These are phyloP conservation scores for Urochloa ruziziensis DNA, from an alignment of 176 grass and related monocot species.

Conservation along the genomic window DNA sequence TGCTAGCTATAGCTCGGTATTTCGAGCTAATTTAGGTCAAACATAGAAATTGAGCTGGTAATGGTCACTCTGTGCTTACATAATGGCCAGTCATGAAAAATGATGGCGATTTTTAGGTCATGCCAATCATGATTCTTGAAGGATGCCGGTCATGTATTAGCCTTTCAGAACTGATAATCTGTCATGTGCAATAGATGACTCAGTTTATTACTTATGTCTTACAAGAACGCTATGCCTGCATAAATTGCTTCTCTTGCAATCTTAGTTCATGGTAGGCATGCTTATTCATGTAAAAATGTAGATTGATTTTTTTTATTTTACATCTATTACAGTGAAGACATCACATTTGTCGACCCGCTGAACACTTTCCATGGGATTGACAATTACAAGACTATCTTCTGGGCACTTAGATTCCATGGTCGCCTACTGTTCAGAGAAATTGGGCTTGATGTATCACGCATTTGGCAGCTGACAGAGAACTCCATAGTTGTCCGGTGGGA, in stretches of 20 bases:
- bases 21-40: background rate
- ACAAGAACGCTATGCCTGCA: background rate
- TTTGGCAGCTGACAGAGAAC: constrained; percentile 88
- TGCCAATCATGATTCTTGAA: background rate
- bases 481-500: constrained; percentile 90
- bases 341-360: constrained; percentile 78
- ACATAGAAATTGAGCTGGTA: background rate
- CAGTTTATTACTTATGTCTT: background rate
- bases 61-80: background rate
- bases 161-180: constrained; percentile 2
- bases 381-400: constrained; percentile 96
- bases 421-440: constrained; percentile 76
- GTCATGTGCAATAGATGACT: background rate
- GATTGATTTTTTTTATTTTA: constrained; percentile 9
- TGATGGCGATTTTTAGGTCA: background rate
- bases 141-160: background rate
- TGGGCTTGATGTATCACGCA: constrained; percentile 67
- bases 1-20: background rate
- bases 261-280: background rate
- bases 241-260: background rate
- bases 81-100: background rate
- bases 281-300: background rate
- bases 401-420: constrained; percentile 87
- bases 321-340: constrained; percentile 73
- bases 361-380: constrained; percentile 86